Evolutionary conservation across 176 grass and related monocot species (phyloP), one percentile per base, ranked within the genome.

Genomic region (Oryza rufipogon): DNA sequence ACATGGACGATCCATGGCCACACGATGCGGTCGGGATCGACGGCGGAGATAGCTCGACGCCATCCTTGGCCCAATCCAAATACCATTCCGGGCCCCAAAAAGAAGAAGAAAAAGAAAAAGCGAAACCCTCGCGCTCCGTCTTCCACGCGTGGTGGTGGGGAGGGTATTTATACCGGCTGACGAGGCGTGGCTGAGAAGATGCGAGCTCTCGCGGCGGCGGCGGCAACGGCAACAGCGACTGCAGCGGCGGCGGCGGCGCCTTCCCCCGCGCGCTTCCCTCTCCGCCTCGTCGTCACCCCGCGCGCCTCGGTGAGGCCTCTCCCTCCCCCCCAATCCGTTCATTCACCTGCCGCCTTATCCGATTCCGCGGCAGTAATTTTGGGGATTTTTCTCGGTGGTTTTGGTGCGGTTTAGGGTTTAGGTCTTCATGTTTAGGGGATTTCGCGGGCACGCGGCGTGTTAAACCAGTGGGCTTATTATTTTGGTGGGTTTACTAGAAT

Each of bases 201-300:
- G 88, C 84, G 74, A 73, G 84, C 88, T 83, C 60, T 90, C 68
- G 79, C 79, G 74, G 70, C 66, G 14, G 81, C 73, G 20, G 39
- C 70, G 11, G 68, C 70, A 4, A 49, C 34, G 34, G 34, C 34
- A 36, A 36, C 34, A 2, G 34, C 77, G 38, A 78, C 74, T 79
- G 84, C 74, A 86, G 83, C 4, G 39, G 39, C 4, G 58, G 38
- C 4, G 58, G 84, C 84, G 80, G 84, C 80, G 80, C 79, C 84
- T 72, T 32, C 48, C 48, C 54, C 17, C 54, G 52, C 17, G 52
- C 52, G 52, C 16, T 56, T 49, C 47, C 47, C 2, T 49, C 60
- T 83, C 46, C 73, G 38, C 34, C 70, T 74, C 58, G 12, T 73
- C 79, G 49, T 30, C 6, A 5, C 30, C 51, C n/a, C 49, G 87